Percentiles rank a stretch among this genome's conserved stretches.
These are phyloP conservation scores for Coemansia sp. DNA, from an alignment of 192 early-diverging fungal genomes.

Conservation along the genomic window DNA sequence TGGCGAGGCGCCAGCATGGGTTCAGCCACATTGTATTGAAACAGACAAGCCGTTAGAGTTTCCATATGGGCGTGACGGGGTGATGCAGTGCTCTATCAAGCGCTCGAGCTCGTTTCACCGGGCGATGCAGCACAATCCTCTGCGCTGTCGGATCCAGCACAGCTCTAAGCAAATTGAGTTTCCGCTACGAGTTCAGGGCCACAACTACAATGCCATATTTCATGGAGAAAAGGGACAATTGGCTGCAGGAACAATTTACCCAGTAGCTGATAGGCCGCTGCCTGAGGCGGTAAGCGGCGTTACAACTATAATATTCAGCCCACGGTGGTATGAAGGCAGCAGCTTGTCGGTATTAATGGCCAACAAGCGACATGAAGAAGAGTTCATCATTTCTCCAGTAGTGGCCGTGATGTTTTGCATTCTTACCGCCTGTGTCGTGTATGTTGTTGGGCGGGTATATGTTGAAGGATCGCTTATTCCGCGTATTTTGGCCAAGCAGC, in stretches of 20 bases:
- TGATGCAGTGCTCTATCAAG: slow-evolving; percentile 39
- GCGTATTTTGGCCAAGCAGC: slow-evolving; percentile 7
- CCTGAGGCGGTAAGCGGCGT: slow-evolving; percentile 42
- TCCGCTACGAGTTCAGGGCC: slow-evolving; percentile 15
- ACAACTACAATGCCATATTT: slow-evolving; percentile 36
- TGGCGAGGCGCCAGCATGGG: slow-evolving; percentile 14
- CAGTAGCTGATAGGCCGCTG: slow-evolving; percentile 33
- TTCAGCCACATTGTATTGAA: slow-evolving; percentile 33
- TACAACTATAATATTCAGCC: slow-evolving; percentile 44
- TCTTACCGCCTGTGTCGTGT: slow-evolving; percentile 45
- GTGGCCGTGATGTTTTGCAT: slow-evolving; percentile 52
- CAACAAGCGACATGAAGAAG: slow-evolving; percentile 41
- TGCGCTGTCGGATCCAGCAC: slow-evolving; percentile 37
- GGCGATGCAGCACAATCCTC: slow-evolving; percentile 12
- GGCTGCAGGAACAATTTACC: slow-evolving; percentile 36
- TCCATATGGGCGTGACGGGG: slow-evolving; percentile 37
- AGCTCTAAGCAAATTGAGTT: slow-evolving; percentile 23
- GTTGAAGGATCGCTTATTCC: slow-evolving; percentile 50
- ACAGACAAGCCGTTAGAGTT: slow-evolving; percentile 22
- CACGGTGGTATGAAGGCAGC: slow-evolving; percentile 44
- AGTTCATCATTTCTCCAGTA: slow-evolving; percentile 48
- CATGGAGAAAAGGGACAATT: slow-evolving; percentile 34
- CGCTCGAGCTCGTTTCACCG: slow-evolving; percentile 26
- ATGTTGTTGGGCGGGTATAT: slow-evolving; percentile 52
- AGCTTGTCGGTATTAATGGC: slow-evolving; percentile 41